phyloP scores from a whole-genome alignment of 768 basidiomycete genomes.

The Lentinus tigrinus region DNA sequence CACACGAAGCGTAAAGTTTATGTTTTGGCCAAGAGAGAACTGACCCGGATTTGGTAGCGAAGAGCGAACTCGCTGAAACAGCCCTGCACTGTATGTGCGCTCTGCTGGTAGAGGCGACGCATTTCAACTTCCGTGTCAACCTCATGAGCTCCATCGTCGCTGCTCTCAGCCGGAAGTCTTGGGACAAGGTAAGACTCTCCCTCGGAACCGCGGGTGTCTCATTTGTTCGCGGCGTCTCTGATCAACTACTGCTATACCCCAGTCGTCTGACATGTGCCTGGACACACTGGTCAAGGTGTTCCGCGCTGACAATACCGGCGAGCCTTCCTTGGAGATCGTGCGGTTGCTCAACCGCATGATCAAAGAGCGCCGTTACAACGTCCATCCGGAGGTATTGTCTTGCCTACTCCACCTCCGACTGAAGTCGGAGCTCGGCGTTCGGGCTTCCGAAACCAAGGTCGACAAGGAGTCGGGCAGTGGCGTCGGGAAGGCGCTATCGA shows the following conservation, averaged over 20 bases:
- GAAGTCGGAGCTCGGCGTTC: conserved; percentile 78
- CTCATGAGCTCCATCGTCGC: conserved; percentile 86
- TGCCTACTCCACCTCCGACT: conserved; percentile 85
- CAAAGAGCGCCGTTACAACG: conserved; percentile 87
- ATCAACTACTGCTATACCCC: conserved; percentile 12
- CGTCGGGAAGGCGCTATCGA: conserved; percentile 38
- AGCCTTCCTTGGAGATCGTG: conserved; percentile 82
- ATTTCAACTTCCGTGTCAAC: conserved; percentile 96
- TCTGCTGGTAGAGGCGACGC: conserved; percentile 76
- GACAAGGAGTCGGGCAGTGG: conserved; percentile 45
- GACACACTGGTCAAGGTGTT: conserved; percentile 81
- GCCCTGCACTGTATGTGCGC: conserved; percentile 87
- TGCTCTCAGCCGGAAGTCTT: conserved; percentile 78
- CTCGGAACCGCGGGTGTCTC: not conserved
- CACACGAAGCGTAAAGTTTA: not conserved
- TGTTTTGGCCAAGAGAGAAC: conserved; percentile 16
- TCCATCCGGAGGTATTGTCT: conserved; percentile 85
- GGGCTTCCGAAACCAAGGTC: conserved; percentile 69
- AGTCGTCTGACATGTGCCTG: conserved; percentile 88
- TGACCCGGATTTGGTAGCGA: conserved; percentile 41
- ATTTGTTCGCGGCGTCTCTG: conserved; percentile 8
- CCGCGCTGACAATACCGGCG: conserved; percentile 76
- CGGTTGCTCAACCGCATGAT: conserved; percentile 93
- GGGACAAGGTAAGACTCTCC: conserved; percentile 71
- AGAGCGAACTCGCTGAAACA: conserved; percentile 61